A percentile compares a stretch with the other conserved stretches of the same genome.
Evolutionary conservation across 148 eudicot species (phyloP).

Genomic region (Agrostemma githago): DNA sequence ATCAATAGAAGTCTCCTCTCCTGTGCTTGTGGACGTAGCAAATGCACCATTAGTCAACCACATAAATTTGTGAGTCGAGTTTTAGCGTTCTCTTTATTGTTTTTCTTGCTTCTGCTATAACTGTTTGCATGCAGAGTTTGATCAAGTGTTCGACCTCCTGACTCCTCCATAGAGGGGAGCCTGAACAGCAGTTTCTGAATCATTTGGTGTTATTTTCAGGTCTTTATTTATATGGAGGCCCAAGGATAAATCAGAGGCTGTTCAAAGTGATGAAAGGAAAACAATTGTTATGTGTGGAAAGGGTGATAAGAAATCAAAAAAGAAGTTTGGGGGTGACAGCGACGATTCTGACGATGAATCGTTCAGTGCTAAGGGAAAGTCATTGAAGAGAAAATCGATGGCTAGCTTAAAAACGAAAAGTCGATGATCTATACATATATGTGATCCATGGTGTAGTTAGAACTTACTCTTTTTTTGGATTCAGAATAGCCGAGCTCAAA

Average conservation of each 20-base stretch:
- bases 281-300: conserved; percentile 50
- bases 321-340: conserved; percentile 50
- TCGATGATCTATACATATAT: background rate
- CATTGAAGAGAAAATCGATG: conserved; percentile 32
- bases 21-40: too few relatives aligned
- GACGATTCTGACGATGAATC: conserved; percentile 65
- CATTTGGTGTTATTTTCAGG: conserved; percentile 32
- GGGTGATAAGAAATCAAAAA: conserved; percentile 40
- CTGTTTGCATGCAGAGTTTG: too few relatives aligned
- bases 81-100: too few relatives aligned
- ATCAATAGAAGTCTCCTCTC: too few relatives aligned
- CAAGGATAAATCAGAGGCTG: conserved; percentile 48
- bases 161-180: background rate
- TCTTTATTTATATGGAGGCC: conserved; percentile 92
- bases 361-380: conserved; percentile 39
- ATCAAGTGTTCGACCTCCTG: background rate
- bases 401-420: conserved; percentile 13
- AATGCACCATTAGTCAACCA: too few relatives aligned
- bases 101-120: too few relatives aligned
- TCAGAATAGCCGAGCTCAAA: background rate
- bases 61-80: too few relatives aligned
- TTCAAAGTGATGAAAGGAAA: conserved; percentile 47
- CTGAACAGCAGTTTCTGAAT: background rate
- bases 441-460: background rate
- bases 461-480: background rate